These are phyloP conservation scores for Petasospora rhodanensis DNA, from an alignment of 1,139 yeast genomes.

Conservation along the genomic window DNA sequence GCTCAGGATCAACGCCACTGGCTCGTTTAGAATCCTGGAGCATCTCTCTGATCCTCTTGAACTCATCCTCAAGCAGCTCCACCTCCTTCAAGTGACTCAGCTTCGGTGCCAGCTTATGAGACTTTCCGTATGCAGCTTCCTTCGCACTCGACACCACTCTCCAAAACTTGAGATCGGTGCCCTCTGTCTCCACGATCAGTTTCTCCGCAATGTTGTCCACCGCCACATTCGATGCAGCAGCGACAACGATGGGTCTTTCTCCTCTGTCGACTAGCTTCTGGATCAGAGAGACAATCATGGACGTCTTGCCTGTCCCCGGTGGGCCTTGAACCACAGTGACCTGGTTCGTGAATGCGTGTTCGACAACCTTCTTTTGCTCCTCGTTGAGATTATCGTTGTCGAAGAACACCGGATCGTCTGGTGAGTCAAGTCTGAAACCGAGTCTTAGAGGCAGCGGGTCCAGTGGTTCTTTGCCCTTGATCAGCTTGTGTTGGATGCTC, in stretches of 20 bases:
- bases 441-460: conserved; percentile 52
- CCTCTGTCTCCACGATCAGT: conserved; percentile 48
- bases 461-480: too few species aligned
- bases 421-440: too few species aligned
- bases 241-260: conserved; percentile 67
- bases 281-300: conserved; percentile 58
- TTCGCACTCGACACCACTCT: conserved; percentile 58
- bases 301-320: conserved; percentile 67
- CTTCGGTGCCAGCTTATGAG: too few species aligned
- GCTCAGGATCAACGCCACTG: conserved; percentile 35
- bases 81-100: too few species aligned
- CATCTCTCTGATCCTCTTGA: too few species aligned
- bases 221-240: conserved; percentile 74
- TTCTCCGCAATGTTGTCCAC: conserved; percentile 76
- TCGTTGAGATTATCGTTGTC: conserved; percentile 51
- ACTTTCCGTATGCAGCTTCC: conserved; percentile 52
- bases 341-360: conserved; percentile 61
- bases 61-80: too few species aligned
- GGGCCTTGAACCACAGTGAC: conserved; percentile 67
- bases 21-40: conserved; percentile 54
- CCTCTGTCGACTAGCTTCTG: conserved; percentile 48
- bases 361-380: conserved; percentile 64
- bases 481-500: too few species aligned
- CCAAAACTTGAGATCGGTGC: conserved; percentile 42
- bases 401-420: too few species aligned